A percentile compares a stretch with the other conserved stretches of the same genome.
phyloP scores from a whole-genome alignment of 176 grass and related monocot species.

The Cymbopogon citratus region DNA sequence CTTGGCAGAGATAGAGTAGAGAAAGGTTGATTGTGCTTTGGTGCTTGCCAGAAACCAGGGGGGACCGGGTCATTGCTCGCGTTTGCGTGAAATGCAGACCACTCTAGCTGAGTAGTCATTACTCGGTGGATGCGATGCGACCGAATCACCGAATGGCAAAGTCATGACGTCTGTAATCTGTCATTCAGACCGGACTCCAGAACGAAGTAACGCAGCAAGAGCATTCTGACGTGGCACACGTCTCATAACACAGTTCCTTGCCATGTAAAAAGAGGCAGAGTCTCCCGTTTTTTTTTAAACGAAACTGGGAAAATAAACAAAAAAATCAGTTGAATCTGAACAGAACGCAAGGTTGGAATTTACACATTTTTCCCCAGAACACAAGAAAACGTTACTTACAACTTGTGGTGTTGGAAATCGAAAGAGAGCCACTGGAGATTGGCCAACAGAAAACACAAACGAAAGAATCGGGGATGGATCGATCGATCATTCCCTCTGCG shows the following conservation, averaged over 20 bases:
- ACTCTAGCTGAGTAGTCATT: background rate
- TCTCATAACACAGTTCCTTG: background rate
- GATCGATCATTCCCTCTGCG: too few species aligned
- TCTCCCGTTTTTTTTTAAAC: background rate
- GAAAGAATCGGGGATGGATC: background rate
- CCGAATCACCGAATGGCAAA: background rate
- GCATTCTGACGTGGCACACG: background rate
- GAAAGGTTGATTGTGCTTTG: background rate
- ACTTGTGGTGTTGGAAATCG: background rate
- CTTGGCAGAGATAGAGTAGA: too few species aligned
- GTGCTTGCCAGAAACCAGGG: background rate
- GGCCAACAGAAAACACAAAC: background rate
- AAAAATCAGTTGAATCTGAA: too few species aligned
- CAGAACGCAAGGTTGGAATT: too few species aligned
- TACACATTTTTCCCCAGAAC: background rate
- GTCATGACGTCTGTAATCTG: background rate
- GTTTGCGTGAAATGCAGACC: conserved; percentile 19
- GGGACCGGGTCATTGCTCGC: background rate
- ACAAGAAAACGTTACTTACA: conserved; percentile 10
- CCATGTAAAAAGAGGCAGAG: too few species aligned
- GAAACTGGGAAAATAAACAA: background rate
- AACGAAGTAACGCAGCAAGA: background rate
- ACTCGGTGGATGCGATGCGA: background rate
- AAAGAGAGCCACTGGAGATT: background rate
- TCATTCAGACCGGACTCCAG: too few species aligned